Evolutionary conservation across 768 basidiomycete genomes (phyloP), one percentile per base, ranked within the genome.

Genomic region (Mycena venus): DNA sequence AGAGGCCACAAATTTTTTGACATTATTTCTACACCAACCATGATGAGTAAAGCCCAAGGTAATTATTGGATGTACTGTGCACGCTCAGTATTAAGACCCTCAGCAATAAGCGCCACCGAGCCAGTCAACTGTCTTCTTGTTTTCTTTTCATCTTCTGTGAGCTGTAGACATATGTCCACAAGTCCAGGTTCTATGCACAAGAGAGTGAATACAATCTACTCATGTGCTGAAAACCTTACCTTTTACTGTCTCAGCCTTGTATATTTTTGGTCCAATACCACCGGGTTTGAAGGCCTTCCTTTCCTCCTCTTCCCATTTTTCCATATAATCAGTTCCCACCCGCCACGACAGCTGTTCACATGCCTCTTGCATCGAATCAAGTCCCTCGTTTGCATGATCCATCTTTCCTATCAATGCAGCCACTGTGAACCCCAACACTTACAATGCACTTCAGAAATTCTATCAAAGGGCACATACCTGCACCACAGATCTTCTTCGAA

Each of bases 401-500:
- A 65, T 65, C 47, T 65, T 65, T 1, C 23, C 49, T 38, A 65
- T 51, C 4, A 65, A 31, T 7, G 64, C 31, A 3, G 21, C 10
- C 15, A 64, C 63, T 64, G 42, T 15, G 21, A 62, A n/a, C n/a
- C n/a, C n/a, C n/a, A n/a, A n/a, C n/a, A n/a, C n/a, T n/a, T n/a
- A n/a, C n/a, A n/a, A n/a, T n/a, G n/a, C n/a, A n/a, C n/a, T n/a
- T n/a, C n/a, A n/a, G n/a, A n/a, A n/a, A n/a, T n/a, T 38, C 23
- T 2, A 12, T 51, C 11, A 6, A n/a, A n/a, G 5, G 31, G 62
- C 8, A 51, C 49, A 15, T 42, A 81, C 80, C 73, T 6, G 78
- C 79, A 27, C 78, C 69, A 17, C 80, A 73, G 6, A 80, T 51
- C 42, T 84, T 85, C 34, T 83, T 83, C 78, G 79, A 84, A 53